Evolutionary conservation across 2,329 filamentous ascomycete species (phyloP), one percentile per base, ranked within the genome.

Genomic region (Ciborinia camelliae): DNA sequence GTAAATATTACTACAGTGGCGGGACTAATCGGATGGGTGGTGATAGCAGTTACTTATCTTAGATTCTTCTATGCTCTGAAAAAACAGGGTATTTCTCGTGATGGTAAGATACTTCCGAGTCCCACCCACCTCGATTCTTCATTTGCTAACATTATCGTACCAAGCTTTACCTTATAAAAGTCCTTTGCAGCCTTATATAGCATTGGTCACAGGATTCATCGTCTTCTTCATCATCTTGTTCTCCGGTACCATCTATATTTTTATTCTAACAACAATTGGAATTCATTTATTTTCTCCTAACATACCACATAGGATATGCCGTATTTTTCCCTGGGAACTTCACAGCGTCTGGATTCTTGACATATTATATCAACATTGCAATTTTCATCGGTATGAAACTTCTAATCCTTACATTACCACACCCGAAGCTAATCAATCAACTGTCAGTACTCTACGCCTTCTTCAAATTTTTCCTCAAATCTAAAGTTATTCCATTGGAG

Each of bases 1-100:
- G 81, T 89, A n/a, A 79, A 84, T 62, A 73, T 90, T 51, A 88
- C 86, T 0, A 81, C 86, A 0, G 85, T 85, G 4, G 86, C 86
- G 9, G 85, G 88, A 2, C 72, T 90, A 43, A 80, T 90, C 14
- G 86, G 84, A 2, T 90, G 87, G 87, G 83, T 81, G 0, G 77
- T 81, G 0, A 86, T 88, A 65, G 73, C 85, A 41, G 66, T 82
- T 50, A 87, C 87, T 66, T 85, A 88, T 68, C 82, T 86, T 39
- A 80, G 86, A 4, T 73, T 89, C 55, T 78, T 82, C 52, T 76
- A 81, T 51, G 85, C 84, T 0, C 77, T 87, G 74, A 80, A 80
- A 70, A 78, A 75, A 59, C 86, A 89, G 73, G 80, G 79, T 0
- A 84, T 89, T 37, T 77, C 82, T 0, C 66, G 77, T 0, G 72